Evolutionary conservation across 495 filamentous ascomycete genomes (phyloP), one percentile per base, ranked within the genome.

Genomic region (Sordaria brevicollis): DNA sequence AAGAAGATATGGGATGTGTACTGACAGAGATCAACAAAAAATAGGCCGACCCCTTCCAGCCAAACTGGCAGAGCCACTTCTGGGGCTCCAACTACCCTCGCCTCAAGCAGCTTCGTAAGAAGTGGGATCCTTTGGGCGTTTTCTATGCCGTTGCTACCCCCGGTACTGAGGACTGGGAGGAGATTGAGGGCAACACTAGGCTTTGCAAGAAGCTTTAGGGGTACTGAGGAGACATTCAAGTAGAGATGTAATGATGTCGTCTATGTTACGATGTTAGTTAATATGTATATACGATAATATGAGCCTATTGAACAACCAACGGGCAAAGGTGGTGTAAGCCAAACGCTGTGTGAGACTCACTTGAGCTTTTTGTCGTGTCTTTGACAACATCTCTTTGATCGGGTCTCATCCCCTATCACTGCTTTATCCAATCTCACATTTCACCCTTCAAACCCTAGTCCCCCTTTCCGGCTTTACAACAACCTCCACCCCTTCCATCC

Each of bases 91-190:
- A 79, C 49, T 82, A 83, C 35, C 73, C 73, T 3, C 35, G 65
- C 9, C 69, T 78, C 1, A 77, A 76, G 29, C 69, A 83, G 37
- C 66, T 83, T 38, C 84, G 88, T 72, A 75, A 80, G 75, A 82
- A 83, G 69, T 87, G 83, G 78, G 88, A 89, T 78, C 88, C 88
- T 1, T 70, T 75, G 17, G 80, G 80, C 9, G 72, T 89, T 10
- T 87, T 88, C 35, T 82, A 82, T 49, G 78, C 80, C 3, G 65
- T 79, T 1, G 41, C 80, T 8, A 82, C 80, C 1, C 79, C 80
- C 4, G 80, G 80, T 4, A 82, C 79, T 1, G 80, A 82, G 68
- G 73, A 74, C 21, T 82, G 80, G 80, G 76, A 78, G 73, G 74
- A 80, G 2, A 76, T 79, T 35, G 76, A 82, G 36, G 74, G 78